Percentiles rank a stretch among this genome's conserved stretches.
These are phyloP conservation scores for Ramichloridium luteum DNA, from an alignment of 2,329 filamentous ascomycete species.

Conservation along the genomic window DNA sequence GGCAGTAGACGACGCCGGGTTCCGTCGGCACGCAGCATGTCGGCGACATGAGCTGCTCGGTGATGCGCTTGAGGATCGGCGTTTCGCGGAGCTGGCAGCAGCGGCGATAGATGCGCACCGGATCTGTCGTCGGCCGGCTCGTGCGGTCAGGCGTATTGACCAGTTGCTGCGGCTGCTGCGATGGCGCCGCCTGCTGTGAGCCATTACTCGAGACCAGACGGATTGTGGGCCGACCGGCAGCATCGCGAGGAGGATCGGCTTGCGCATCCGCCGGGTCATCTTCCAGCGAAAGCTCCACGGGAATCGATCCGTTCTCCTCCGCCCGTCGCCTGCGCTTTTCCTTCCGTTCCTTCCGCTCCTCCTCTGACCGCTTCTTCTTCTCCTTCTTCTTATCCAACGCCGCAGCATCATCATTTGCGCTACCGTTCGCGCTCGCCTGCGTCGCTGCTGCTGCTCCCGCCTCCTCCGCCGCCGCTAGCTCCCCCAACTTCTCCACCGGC, in stretches of 20 bases:
- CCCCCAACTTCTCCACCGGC: conserved; percentile 8
- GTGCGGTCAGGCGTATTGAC: too few species aligned
- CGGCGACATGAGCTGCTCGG: conserved; percentile 67
- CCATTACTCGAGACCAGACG: background rate
- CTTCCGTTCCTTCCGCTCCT: conserved; percentile 82
- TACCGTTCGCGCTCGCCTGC: conserved; percentile 4
- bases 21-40: conserved; percentile 51
- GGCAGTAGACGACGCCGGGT: conserved; percentile 64
- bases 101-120: conserved; percentile 79
- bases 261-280: conserved; percentile 43
- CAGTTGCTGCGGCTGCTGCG: too few species aligned
- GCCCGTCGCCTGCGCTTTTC: conserved; percentile 77
- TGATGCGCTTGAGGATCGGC: conserved; percentile 80
- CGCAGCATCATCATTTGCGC: background rate
- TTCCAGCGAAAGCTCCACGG: conserved; percentile 68
- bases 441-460: background rate
- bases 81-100: conserved; percentile 92
- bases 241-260: background rate
- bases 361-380: conserved; percentile 91
- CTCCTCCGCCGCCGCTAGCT: conserved; percentile 4
- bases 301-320: conserved; percentile 75
- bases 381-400: conserved; percentile 61
- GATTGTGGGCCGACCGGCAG: background rate
- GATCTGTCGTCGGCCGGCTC: conserved; percentile 66
- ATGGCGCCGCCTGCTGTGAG: background rate